These are phyloP conservation scores for Phoenix dactylifera DNA, from an alignment of 176 grass and related monocot species.

Conservation along the genomic window DNA sequence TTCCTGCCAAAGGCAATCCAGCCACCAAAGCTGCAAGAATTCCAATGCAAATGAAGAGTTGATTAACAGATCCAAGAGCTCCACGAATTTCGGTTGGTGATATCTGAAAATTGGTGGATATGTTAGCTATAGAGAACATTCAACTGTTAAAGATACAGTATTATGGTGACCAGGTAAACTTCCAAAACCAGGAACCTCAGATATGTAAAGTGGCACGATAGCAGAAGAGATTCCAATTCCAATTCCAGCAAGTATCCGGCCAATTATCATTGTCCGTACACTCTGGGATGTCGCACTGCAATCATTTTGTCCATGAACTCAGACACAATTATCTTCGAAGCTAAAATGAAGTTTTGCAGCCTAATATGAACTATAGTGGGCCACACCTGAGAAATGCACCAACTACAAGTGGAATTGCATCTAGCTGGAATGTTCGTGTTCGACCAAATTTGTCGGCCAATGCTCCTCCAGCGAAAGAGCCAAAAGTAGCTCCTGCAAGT, in stretches of 20 bases:
- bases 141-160: background rate
- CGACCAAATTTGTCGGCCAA: constrained; percentile 97
- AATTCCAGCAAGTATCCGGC: constrained; percentile 80
- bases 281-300: constrained; percentile 84
- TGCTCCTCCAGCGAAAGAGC: constrained; percentile 85
- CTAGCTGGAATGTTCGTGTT: constrained; percentile 86
- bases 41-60: constrained; percentile 97
- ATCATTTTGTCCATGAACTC: constrained; percentile 6
- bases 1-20: constrained; percentile 82
- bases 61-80: constrained; percentile 91
- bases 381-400: constrained; percentile 85
- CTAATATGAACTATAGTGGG: too few species aligned
- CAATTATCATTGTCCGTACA: constrained; percentile 90
- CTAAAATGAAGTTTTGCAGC: constrained; percentile 6
- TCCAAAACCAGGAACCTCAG: constrained; percentile 54
- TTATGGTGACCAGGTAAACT: background rate
- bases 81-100: constrained; percentile 99
- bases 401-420: constrained; percentile 70
- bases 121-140: constrained; percentile 15
- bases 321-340: background rate
- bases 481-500: constrained; percentile 82
- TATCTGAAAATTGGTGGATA: constrained; percentile 38
- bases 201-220: constrained; percentile 99
- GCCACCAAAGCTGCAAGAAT: constrained; percentile 89
- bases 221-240: constrained; percentile 97